Conservation (phyloP, 2,329 filamentous ascomycete genomes). For the Venturia effusa region DNA sequence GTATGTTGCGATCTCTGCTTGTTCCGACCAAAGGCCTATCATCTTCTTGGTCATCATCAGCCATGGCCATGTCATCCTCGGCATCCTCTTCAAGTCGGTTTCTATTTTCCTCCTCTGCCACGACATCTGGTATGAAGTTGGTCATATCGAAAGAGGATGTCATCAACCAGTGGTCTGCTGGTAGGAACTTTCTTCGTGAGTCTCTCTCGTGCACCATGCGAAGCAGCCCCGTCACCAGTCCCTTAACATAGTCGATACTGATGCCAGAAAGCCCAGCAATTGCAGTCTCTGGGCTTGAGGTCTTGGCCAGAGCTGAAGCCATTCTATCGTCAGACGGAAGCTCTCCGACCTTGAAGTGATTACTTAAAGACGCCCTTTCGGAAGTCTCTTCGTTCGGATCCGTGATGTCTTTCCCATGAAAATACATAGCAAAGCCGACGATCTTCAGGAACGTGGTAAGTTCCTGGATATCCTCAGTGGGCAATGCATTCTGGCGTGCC, state of each 20-base stretch:
- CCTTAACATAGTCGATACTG: slow-evolving; percentile 66
- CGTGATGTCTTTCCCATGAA: slow-evolving; percentile 60
- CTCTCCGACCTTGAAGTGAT: slow-evolving; percentile 13
- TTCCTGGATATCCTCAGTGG: slow-evolving; percentile 57
- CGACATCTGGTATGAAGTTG: slow-evolving; percentile 75
- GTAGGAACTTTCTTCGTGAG: slow-evolving; percentile 75
- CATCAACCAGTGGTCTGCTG: slow-evolving; percentile 88
- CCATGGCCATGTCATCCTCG: slow-evolving; percentile 39
- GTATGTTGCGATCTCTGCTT: slow-evolving; percentile 50
- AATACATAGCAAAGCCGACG: slow-evolving; percentile 79
- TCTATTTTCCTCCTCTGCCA: slow-evolving; percentile 71
- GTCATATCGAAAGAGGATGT: slow-evolving; percentile 78
- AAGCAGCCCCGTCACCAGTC: slow-evolving; percentile 67
- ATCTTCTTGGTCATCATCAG: slow-evolving; percentile 29
- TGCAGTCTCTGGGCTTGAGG: slow-evolving; percentile 29
- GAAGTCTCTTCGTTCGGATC: slow-evolving; percentile 13
- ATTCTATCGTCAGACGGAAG: not conserved
- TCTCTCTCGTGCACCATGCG: slow-evolving; percentile 89
- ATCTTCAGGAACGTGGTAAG: slow-evolving; percentile 84
- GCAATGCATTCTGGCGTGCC: slow-evolving; percentile 54
- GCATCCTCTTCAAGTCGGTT: slow-evolving; percentile 57
- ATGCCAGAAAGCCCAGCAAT: slow-evolving; percentile 58
- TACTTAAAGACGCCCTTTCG: slow-evolving; percentile 17
- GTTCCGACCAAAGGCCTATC: slow-evolving; percentile 38
- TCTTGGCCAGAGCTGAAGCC: slow-evolving; percentile 19